Base-by-base conservation (phyloP, 1,139 yeast species). In the Pichia sp. region DNA sequence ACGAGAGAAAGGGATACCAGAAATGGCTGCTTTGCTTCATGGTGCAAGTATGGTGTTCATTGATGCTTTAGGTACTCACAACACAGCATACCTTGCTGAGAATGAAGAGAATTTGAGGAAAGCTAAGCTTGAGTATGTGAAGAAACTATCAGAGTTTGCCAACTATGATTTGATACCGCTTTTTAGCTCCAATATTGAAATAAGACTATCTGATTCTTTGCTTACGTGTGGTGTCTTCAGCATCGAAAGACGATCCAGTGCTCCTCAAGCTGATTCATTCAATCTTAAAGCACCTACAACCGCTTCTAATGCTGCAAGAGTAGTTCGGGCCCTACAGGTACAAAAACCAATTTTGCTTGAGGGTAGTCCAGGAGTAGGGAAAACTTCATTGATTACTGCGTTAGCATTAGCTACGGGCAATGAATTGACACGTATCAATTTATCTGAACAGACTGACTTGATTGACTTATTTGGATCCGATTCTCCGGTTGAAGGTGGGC, bases 341-440 rank as follows among this genome's bases (percentile, higher is more conserved):
- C 77, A 75, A 50, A 93, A 92, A 64, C 99, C 99, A 0, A 87
- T 95, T 42, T 74, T 95, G 53, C 77, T 95, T 30, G 99, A 95
- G 73, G 99, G 99, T 57, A 86, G 95, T 64, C 99, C 99, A 1
- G 99, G 99, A 72, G 99, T 95, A 44, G 99, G 99, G 54, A 95
- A 95, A 69, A 95, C 99, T 3, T 88, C 97, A 76, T 78, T 95
- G 65, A 78, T 95, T 10, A 79, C 96, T 1, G 97, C 98, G 0
- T 72, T 95, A 49, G 93, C 99, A 0, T 77, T 80, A 48, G 84
- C 92, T 1, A 82, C 93, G 0, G 96, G 97, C 1, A 83, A 85
- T 55, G 76, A 78, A 1, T 76, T 95, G 56, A 87, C 96, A 0
- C 82, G 99, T 68, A 93, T 95, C 63, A 95, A 95, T 68, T 75